Base-by-base conservation (phyloP, 2,329 filamentous ascomycete species). In the Neophaeococcomyces mojaviensis region DNA sequence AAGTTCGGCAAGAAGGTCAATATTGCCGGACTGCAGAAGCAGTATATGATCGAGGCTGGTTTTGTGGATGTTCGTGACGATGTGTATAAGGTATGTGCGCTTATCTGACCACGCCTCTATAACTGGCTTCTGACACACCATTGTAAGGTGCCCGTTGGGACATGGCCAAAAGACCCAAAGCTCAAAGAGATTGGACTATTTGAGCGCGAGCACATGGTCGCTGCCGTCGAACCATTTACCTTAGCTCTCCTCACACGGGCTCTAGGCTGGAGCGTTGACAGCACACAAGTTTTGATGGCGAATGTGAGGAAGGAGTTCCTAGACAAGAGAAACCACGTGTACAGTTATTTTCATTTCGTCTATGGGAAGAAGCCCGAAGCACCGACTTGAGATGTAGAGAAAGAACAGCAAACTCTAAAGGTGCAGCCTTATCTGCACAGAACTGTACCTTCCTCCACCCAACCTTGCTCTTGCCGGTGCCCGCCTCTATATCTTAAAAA, bases 61-160 rank as follows among this genome's bases (percentile, higher is more conserved):
- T 80, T 80, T 50, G 61, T 66, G 36, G 68, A 78, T 44, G 69
- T 81, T 0, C 60, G 61, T 0, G 70, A 77, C 55, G 61, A 66
- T 2, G 55, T 72, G 4, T 72, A 66, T 54, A 73, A 70, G 59
- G 61, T 64, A 28, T 28, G 24, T 28, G 24, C 10, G 24, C 24
- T 28, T 28, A 28, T 10, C 24, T 28, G n/a, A 35, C 33, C n/a
- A 7, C n/a, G 33, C n/a, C 13, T 15, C 18, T 19, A 35, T 35
- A 13, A 28, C 5, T 28, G 10, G 24, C 24, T 28, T 28, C 24
- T 28, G 10, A 28, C 24, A 10, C 37, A 46, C 19, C 48, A 51
- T n/a, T 51, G 51, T 32, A 46, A 55, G 13, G 52, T 54, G 33
- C 61, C 62, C 0, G 52, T 61, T 31, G 61, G 57, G 9, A 50